Base-by-base conservation (phyloP, 2,329 filamentous ascomycete species). In the Calonectria naviculata region DNA sequence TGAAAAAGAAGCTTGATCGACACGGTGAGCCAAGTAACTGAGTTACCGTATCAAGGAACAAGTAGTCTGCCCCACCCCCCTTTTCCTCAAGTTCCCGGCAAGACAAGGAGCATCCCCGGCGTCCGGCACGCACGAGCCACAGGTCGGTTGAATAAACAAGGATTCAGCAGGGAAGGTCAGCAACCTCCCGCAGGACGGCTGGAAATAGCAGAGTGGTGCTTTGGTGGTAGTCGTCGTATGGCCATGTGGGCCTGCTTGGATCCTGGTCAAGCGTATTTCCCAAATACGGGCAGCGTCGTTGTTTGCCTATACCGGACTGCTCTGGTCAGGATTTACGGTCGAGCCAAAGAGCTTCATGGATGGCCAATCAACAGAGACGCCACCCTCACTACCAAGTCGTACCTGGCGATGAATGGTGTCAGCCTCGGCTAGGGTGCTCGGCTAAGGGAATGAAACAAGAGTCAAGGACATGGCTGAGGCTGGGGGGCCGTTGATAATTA, bases 261-360 rank as follows among this genome's bases (percentile, higher is more conserved):
- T n/a, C 54, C 38, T 28, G 26, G 7, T 17, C 21, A 54, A 49
- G 24, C 24, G 24, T 36, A 68, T 46, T 68, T 56, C 60, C 47
- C 31, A 63, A 58, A 68, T 68, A 68, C 66, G 66, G 66, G 52
- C 21, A 41, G 3, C 31, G 21, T 36, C n/a, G 52, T 34, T 38
- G n/a, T 34, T 58, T 31, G 49, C 28, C 29, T 12, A 54, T 29
- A 54, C 28, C 29, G 10, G 10, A 13, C 13, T n/a, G 13, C 31
- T 47, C 47, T 63, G 42, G 29, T 28, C 21, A 46, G 19, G 34
- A 21, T 58, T 58, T 36, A 38, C 52, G 52, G 34, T 38, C 34
- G 38, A 58, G 47, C 47, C 47, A 52, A 52, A 52, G 47, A 52
- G 52, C 21, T 38, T 36, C 13, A 46, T 24, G 15, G 4, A 26